A percentile compares a stretch with the other conserved stretches of the same genome.
phyloP scores from a whole-genome alignment of 1,284 basidiomycete genomes.

The Austroboletus novae-zelandiae region DNA sequence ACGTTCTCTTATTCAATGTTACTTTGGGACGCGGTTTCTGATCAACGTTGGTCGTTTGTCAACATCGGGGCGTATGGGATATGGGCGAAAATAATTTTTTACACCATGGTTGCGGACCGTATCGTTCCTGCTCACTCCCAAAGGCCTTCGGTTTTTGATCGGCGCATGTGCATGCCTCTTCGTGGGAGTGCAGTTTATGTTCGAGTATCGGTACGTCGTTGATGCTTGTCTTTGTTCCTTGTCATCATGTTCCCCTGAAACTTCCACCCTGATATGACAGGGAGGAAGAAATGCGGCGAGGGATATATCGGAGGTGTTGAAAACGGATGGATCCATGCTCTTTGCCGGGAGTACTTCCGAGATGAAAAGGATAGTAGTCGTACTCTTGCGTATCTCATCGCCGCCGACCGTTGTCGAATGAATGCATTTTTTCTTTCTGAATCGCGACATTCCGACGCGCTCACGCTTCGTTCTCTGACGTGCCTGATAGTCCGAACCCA shows the following conservation, averaged over 20 bases:
- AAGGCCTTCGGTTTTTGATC: slow-evolving; percentile 65
- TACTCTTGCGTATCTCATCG: too few species aligned
- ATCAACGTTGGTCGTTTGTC: not conserved
- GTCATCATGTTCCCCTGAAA: not conserved
- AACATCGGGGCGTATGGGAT: not conserved
- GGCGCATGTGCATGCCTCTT: slow-evolving; percentile 70
- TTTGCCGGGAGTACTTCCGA: not conserved
- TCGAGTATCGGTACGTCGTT: slow-evolving; percentile 75
- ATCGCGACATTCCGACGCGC: not conserved
- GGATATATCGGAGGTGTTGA: slow-evolving; percentile 61
- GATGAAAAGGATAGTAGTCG: not conserved
- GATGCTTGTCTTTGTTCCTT: slow-evolving; percentile 7
- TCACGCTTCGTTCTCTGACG: too few species aligned
- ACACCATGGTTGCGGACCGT: not conserved
- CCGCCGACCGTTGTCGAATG: too few species aligned
- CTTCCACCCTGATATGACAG: slow-evolving; percentile 22
- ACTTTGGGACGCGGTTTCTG: not conserved
- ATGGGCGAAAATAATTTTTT: not conserved
- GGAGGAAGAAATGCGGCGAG: slow-evolving; percentile 50
- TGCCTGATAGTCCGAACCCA: too few species aligned
- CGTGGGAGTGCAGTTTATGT: slow-evolving; percentile 89
- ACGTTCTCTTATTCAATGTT: not conserved
- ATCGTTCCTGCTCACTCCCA: not conserved
- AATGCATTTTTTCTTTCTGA: too few species aligned
- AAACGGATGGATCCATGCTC: slow-evolving; percentile 1